Evolutionary conservation across 2,329 filamentous ascomycete genomes (phyloP).

Genomic region (Raffaelea arxii): DNA sequence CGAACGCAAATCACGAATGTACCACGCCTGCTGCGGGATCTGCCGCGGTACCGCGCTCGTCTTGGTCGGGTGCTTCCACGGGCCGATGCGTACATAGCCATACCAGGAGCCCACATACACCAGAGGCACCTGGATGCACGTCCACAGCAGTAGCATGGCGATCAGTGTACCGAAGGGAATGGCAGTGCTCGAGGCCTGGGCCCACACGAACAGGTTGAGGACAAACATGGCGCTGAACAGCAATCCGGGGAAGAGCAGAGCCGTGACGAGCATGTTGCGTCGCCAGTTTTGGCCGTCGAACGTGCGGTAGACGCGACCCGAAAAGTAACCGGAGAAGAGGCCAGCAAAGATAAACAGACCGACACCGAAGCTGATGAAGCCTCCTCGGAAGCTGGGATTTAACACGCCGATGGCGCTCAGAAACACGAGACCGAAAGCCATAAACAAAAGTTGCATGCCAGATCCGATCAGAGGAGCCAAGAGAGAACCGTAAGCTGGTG

Average conservation of each 20-base stretch:
- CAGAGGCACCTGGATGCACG: slow-evolving; percentile 76
- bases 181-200: slow-evolving; percentile 78
- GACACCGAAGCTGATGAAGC: slow-evolving; percentile 75
- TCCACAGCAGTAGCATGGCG: slow-evolving; percentile 65
- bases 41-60: slow-evolving; percentile 62
- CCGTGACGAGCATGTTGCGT: slow-evolving; percentile 69
- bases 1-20: slow-evolving; percentile 52
- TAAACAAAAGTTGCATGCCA: slow-evolving; percentile 78
- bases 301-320: slow-evolving; percentile 71
- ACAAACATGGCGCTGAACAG: slow-evolving; percentile 67
- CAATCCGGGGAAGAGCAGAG: slow-evolving; percentile 68
- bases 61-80: slow-evolving; percentile 77
- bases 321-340: slow-evolving; percentile 80
- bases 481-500: slow-evolving; percentile 59
- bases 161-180: slow-evolving; percentile 74
- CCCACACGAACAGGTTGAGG: slow-evolving; percentile 83
- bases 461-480: slow-evolving; percentile 76
- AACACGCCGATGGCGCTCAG: slow-evolving; percentile 68
- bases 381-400: slow-evolving; percentile 83
- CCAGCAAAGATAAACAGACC: slow-evolving; percentile 79
- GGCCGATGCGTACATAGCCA: slow-evolving; percentile 55
- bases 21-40: slow-evolving; percentile 68
- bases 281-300: slow-evolving; percentile 68
- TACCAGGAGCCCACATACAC: slow-evolving; percentile 74
- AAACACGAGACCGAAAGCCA: slow-evolving; percentile 61